phyloP scores from a whole-genome alignment of 495 filamentous ascomycete species.

The Xylaria grammica region DNA sequence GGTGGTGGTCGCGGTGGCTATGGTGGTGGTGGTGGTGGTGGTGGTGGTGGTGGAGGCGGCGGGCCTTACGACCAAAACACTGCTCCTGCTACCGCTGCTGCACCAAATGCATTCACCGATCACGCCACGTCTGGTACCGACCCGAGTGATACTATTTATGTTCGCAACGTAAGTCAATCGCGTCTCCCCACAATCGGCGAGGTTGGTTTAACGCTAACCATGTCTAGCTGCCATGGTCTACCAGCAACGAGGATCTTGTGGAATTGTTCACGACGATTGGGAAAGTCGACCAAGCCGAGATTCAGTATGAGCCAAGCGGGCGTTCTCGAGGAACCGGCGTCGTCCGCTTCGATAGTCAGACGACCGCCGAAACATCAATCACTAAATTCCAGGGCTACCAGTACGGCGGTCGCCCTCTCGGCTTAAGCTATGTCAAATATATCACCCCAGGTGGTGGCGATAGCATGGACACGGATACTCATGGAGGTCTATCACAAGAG shows the following conservation, averaged over 20 bases:
- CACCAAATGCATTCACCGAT: conserved; percentile 97
- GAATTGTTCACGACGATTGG: conserved; percentile 98
- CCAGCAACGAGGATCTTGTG: conserved; percentile 94
- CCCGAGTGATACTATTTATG: conserved; percentile 82
- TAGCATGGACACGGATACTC: conserved; percentile 82
- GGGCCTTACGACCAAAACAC: conserved; percentile 48
- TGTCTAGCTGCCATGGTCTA: conserved; percentile 91
- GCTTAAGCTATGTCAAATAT: conserved; percentile 92
- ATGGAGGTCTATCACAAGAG: conserved; percentile 83
- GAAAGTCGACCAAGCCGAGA: conserved; percentile 96
- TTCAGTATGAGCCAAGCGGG: conserved; percentile 96
- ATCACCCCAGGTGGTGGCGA: conserved; percentile 69
- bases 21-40: conserved; percentile 51
- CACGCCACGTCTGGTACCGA: conserved; percentile 88
- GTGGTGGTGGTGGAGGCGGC: conserved; percentile 47
- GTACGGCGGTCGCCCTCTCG: conserved; percentile 93
- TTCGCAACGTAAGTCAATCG: conserved; percentile 83
- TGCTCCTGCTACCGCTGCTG: conserved; percentile 34
- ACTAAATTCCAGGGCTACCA: conserved; percentile 97
- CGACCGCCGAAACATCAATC: conserved; percentile 91
- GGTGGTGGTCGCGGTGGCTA: conserved; percentile 52
- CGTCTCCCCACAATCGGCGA: background rate
- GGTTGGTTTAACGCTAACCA: conserved; percentile 29
- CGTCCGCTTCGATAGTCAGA: conserved; percentile 82
- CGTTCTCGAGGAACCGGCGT: conserved; percentile 95